Base-by-base conservation (phyloP, 768 basidiomycete genomes). In the Cystofilobasidium capitatum region DNA sequence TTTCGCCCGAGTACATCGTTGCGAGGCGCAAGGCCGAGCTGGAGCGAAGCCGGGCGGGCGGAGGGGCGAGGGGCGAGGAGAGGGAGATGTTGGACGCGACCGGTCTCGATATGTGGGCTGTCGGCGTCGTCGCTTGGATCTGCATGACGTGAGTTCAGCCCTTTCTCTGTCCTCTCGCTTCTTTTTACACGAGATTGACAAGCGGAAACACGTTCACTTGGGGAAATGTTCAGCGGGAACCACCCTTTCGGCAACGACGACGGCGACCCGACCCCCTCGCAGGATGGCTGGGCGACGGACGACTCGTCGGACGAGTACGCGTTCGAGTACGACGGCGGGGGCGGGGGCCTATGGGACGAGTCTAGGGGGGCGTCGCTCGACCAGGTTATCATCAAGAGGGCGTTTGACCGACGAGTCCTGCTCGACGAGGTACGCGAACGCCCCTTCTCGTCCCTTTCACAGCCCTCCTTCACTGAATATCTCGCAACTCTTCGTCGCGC, bases 211-310 rank as follows among this genome's bases (percentile, higher is more conserved):
- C 33, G 35, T 35, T 36, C 29, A 24, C 49, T 29, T 10, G 9
- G 22, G 24, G 24, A 14, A 9, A 6, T 31, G 17, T 54, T 3
- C 31, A 67, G 66, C 13, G 66, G 66, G 1, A 20, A 22, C 13
- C 66, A 68, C 31, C 66, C 66, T 1, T 68, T 68, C 33, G 66
- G 61, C 6, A 62, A 58, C 35, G 61, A 68, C 33, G 66, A 68
- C 29, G 66, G 61, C 35, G 39, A 42, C 40, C 40, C 10, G 10
- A 42, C 40, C 40, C 10, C 40, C 40, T 20, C 10, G 10, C 40
- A 10, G 40, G n/a, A n/a, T n/a, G n/a, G n/a, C n/a, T n/a, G n/a
- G n/a, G n/a, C n/a, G n/a, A n/a, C n/a, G n/a, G n/a, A n/a, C n/a
- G n/a, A n/a, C n/a, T n/a, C n/a, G n/a, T n/a, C n/a, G n/a, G n/a